Percentiles rank a stretch among this genome's conserved stretches.
Conservation (phyloP, 2,329 filamentous ascomycete species). For the Zymoseptoria passerinii region DNA sequence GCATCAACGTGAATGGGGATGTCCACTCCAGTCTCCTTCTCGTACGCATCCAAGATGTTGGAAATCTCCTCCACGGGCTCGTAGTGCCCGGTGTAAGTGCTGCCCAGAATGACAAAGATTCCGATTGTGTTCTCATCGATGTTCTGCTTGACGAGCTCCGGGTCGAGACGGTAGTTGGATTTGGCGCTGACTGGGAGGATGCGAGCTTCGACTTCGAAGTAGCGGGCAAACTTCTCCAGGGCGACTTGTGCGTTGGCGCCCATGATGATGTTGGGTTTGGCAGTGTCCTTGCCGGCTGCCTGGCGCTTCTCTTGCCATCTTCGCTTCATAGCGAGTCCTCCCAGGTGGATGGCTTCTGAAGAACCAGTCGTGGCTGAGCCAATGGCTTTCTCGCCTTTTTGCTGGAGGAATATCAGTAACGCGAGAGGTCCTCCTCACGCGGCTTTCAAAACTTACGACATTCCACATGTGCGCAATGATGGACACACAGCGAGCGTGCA, state of each 20-base stretch:
- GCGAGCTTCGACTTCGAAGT: conserved; percentile 63
- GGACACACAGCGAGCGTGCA: conserved; percentile 59
- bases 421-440: not conserved
- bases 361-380: conserved; percentile 64
- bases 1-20: conserved; percentile 62
- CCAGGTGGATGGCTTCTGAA: conserved; percentile 40
- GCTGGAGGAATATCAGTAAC: conserved; percentile 8
- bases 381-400: conserved; percentile 55
- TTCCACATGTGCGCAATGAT: conserved; percentile 46
- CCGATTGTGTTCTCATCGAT: conserved; percentile 64
- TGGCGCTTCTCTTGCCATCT: conserved; percentile 59
- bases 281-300: conserved; percentile 53
- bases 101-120: conserved; percentile 64
- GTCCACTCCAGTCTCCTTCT: conserved; percentile 53
- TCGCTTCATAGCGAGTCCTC: conserved; percentile 64
- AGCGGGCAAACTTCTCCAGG: conserved; percentile 63
- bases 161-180: conserved; percentile 55
- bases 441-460: not conserved
- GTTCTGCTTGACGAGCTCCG: conserved; percentile 50
- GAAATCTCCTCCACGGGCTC: conserved; percentile 63
- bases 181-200: conserved; percentile 56
- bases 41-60: conserved; percentile 54
- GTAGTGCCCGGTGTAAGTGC: conserved; percentile 66
- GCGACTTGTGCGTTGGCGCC: conserved; percentile 65
- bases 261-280: conserved; percentile 65